Conservation (phyloP, 2,329 filamentous ascomycete genomes). For the Alternaria viburni region DNA sequence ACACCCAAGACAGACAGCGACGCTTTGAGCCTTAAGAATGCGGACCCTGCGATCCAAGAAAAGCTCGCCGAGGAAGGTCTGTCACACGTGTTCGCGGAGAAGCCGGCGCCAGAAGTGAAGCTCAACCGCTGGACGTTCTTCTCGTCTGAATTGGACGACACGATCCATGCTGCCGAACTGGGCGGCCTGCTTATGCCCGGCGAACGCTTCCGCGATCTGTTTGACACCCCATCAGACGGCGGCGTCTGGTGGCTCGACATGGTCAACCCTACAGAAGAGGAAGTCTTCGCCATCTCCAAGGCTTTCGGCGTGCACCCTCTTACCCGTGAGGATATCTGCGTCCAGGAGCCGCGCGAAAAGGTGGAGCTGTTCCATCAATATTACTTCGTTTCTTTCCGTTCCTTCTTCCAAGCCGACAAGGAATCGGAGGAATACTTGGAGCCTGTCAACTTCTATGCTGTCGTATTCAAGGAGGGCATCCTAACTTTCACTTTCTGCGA, state of each 20-base stretch:
- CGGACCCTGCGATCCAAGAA: conserved; percentile 49
- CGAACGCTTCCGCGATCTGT: conserved; percentile 87
- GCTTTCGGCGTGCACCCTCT: conserved; percentile 95
- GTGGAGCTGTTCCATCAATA: conserved; percentile 97
- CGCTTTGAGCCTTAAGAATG: conserved; percentile 35
- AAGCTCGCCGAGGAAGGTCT: conserved; percentile 51
- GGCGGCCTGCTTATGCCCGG: conserved; percentile 88
- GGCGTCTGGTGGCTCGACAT: conserved; percentile 99
- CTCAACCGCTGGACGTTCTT: conserved; percentile 94
- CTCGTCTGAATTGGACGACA: conserved; percentile 91
- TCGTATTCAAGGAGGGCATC: conserved; percentile 94
- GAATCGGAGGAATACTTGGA: conserved; percentile 84
- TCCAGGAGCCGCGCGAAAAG: conserved; percentile 95
- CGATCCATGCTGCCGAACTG: conserved; percentile 87
- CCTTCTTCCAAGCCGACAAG: conserved; percentile 84
- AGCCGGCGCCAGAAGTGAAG: conserved; percentile 52
- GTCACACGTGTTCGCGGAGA: conserved; percentile 43
- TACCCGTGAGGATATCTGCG: conserved; percentile 94
- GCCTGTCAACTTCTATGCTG: conserved; percentile 94
- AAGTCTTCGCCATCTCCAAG: conserved; percentile 85
- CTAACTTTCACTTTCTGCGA: conserved; percentile 92
- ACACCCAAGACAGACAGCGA: conserved; percentile 47
- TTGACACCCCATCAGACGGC: conserved; percentile 71
- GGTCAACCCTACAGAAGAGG: conserved; percentile 85
- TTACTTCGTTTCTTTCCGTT: conserved; percentile 97